phyloP scores from a whole-genome alignment of 495 filamentous ascomycete species.

The Terfezia claveryi region DNA sequence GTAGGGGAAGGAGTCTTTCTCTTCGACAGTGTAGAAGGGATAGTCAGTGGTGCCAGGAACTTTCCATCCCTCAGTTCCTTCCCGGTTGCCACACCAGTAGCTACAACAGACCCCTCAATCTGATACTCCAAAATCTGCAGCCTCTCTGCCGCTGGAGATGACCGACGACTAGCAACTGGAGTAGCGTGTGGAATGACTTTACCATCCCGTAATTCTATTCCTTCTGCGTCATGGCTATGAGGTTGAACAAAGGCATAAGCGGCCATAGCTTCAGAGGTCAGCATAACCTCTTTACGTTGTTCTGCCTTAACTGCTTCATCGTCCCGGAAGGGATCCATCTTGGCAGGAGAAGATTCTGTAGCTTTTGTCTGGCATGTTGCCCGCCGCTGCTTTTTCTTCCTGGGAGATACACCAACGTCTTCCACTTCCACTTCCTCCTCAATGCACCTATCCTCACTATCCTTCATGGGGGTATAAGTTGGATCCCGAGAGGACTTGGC shows the following conservation, averaged over 20 bases:
- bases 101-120: not conserved
- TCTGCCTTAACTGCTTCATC: not conserved
- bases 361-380: no score
- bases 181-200: not conserved
- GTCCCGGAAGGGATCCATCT: not conserved
- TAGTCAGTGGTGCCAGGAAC: not conserved
- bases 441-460: not conserved
- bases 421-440: not conserved
- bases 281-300: not conserved
- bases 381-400: not conserved
- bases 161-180: not conserved
- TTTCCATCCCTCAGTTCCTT: not conserved
- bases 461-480: not conserved
- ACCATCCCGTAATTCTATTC: not conserved
- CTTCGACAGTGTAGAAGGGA: not conserved
- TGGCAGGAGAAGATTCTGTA: no score
- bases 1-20: not conserved
- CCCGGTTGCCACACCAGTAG: not conserved
- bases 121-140: not conserved
- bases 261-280: not conserved
- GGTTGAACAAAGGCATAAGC: not conserved
- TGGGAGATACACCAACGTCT: not conserved
- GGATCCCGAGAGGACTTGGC: no score
- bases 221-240: not conserved
- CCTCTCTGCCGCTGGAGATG: not conserved